phyloP scores from a whole-genome alignment of 2,329 filamentous ascomycete species.

The Penicillium sp. region DNA sequence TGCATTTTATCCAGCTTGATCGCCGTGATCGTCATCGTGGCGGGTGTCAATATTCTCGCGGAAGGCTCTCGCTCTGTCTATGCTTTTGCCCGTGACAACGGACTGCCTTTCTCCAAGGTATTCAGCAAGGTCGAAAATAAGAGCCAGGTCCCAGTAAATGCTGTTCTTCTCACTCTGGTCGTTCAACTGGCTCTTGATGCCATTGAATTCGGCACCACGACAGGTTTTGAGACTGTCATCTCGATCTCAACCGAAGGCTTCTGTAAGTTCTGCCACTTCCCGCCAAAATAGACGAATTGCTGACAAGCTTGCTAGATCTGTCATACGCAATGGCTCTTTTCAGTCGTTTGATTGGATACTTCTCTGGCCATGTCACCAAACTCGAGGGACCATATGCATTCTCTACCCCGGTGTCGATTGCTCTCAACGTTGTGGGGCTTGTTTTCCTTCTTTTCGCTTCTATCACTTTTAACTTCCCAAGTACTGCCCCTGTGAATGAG shows the following conservation, averaged over 20 bases:
- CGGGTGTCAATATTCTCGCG: conserved; percentile 52
- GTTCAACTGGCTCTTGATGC: conserved; percentile 59
- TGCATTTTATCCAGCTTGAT: conserved; percentile 54
- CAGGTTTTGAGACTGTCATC: conserved; percentile 61
- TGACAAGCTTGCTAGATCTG: conserved; percentile 45
- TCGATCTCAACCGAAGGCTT: conserved; percentile 62
- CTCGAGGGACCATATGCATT: conserved; percentile 47
- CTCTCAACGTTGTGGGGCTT: conserved; percentile 55
- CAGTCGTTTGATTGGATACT: conserved; percentile 54
- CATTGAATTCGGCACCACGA: conserved; percentile 60
- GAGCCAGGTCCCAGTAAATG: conserved; percentile 54
- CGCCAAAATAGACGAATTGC: not conserved
- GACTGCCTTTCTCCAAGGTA: conserved; percentile 55
- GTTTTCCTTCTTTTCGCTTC: conserved; percentile 58
- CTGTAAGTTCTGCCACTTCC: conserved; percentile 42
- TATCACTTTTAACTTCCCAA: conserved; percentile 62
- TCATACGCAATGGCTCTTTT: conserved; percentile 62
- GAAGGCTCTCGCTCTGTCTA: conserved; percentile 54
- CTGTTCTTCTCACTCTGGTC: conserved; percentile 51
- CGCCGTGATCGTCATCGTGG: conserved; percentile 53
- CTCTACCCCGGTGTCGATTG: conserved; percentile 49
- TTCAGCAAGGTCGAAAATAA: conserved; percentile 53
- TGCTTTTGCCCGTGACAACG: conserved; percentile 55
- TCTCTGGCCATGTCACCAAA: conserved; percentile 45
- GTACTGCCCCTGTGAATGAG: conserved; percentile 53